Conservation (phyloP, 2,329 filamentous ascomycete species). For the Fulvia fulva region DNA sequence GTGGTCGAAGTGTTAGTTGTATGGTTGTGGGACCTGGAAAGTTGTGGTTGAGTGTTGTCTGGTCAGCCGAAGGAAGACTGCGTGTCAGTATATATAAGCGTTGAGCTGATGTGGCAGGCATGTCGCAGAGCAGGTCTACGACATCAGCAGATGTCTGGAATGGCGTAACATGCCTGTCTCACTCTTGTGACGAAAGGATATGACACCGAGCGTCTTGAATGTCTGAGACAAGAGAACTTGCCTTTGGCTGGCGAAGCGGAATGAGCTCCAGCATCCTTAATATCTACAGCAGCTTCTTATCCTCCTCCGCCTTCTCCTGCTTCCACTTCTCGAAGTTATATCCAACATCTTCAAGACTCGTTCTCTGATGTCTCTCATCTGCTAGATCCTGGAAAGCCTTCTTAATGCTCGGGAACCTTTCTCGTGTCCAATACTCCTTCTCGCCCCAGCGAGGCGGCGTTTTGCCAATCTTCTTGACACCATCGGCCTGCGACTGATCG, state of each 20-base stretch:
- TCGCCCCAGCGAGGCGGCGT: conserved; percentile 67
- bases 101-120: not conserved
- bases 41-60: not conserved
- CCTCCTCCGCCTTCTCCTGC: conserved; percentile 18
- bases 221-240: no score
- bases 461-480: conserved; percentile 49
- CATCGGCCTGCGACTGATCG: conserved; percentile 12
- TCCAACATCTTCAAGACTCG: conserved; percentile 67
- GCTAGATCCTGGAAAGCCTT: conserved; percentile 66
- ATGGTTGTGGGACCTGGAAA: not conserved
- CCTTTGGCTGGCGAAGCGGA: no score
- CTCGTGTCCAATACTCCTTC: conserved; percentile 67
- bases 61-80: not conserved
- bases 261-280: not conserved
- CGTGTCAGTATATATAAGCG: not conserved
- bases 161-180: no score
- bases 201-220: no score
- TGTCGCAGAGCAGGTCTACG: not conserved
- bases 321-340: conserved; percentile 35
- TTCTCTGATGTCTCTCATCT: conserved; percentile 53
- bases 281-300: not conserved
- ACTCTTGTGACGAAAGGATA: no score
- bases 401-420: conserved; percentile 65
- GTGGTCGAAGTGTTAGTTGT: not conserved
- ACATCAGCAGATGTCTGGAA: no score